These are phyloP conservation scores for Penicillium paxilli DNA, from an alignment of 495 filamentous ascomycete species.

Conservation along the genomic window DNA sequence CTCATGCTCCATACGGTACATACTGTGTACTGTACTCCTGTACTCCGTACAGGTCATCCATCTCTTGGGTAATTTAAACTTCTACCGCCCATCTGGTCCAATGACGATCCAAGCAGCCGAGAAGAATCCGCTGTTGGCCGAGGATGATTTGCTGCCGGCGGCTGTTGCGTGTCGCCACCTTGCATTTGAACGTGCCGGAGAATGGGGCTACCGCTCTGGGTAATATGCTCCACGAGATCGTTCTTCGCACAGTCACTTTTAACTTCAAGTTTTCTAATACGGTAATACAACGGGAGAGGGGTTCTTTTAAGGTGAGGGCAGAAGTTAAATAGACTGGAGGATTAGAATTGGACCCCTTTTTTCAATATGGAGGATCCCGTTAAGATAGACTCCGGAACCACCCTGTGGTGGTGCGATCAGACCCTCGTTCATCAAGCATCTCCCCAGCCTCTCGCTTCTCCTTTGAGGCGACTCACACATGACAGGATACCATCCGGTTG, in stretches of 20 bases:
- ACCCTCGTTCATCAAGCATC: not conserved
- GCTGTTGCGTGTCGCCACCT: conserved; percentile 27
- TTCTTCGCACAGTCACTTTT: not conserved
- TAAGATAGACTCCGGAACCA: not conserved
- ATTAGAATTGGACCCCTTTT: not conserved
- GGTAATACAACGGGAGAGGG: no score
- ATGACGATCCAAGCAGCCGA: conserved; percentile 26
- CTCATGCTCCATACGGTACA: not conserved
- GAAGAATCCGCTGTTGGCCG: conserved; percentile 20
- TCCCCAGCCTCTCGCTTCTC: not conserved
- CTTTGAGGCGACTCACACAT: not conserved
- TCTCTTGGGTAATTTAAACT: conserved; percentile 25
- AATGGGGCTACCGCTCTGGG: not conserved
- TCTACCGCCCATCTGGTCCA: conserved; percentile 28
- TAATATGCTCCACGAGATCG: not conserved
- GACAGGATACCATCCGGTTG: not conserved
- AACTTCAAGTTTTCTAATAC: no score
- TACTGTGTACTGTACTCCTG: no score
- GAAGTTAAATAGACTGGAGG: no score
- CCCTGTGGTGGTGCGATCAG: not conserved
- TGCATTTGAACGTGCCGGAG: conserved; percentile 24
- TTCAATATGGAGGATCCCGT: not conserved
- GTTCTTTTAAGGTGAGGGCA: no score
- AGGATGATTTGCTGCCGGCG: conserved; percentile 27
- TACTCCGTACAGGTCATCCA: not conserved